phyloP scores from a whole-genome alignment of 208 protist genomes.

The Trypanosoma vivax region DNA sequence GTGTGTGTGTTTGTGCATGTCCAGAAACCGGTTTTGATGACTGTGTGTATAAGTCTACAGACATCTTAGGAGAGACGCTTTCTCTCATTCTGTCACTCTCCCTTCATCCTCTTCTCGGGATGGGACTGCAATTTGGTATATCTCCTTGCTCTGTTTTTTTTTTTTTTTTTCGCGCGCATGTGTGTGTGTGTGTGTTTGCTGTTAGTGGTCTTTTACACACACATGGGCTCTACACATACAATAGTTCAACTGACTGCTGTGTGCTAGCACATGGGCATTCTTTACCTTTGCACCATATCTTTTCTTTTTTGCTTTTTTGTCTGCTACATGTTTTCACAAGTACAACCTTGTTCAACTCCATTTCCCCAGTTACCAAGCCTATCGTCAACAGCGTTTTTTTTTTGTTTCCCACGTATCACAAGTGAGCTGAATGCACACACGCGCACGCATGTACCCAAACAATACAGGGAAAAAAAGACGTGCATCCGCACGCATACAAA shows the following conservation, averaged over 20 bases:
- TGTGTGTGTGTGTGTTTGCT: not conserved
- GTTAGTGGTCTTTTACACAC: not conserved
- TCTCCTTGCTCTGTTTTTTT: not conserved
- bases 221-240: not conserved
- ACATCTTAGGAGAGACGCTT: too few relatives aligned
- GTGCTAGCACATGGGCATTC: not conserved
- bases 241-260: too few relatives aligned
- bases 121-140: not conserved
- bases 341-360: too few relatives aligned
- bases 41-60: not conserved
- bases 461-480: too few relatives aligned
- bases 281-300: not conserved
- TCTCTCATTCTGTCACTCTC: too few relatives aligned
- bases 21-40: not conserved
- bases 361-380: too few relatives aligned
- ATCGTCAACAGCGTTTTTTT: too few relatives aligned
- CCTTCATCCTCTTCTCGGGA: not conserved
- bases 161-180: not conserved
- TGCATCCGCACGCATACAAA: too few relatives aligned
- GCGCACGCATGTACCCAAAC: too few relatives aligned
- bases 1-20: not conserved
- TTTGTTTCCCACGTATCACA: too few relatives aligned
- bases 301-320: slow-evolving; percentile 4
- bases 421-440: too few relatives aligned
- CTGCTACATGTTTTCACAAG: not conserved